A percentile compares a stretch with the other conserved stretches of the same genome.
Conservation (phyloP, 2,329 filamentous ascomycete species). For the Aspergillus ochraceus region DNA sequence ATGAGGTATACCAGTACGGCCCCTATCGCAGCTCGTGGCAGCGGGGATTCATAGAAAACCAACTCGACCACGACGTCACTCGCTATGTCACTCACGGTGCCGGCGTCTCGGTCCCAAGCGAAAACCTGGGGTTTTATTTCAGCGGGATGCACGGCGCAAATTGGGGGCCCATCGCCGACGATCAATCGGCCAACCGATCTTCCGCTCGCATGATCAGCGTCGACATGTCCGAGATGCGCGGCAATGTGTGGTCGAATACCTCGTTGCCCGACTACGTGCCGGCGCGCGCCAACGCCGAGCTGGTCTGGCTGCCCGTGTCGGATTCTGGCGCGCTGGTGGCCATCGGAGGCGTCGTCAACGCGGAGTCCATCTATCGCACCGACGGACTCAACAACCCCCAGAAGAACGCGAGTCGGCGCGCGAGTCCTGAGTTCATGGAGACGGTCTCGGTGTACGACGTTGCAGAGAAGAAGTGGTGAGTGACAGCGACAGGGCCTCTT, state of each 20-base stretch:
- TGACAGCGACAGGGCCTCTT: background rate
- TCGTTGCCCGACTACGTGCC: conserved; percentile 53
- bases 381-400: conserved; percentile 7
- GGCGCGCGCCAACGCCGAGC: conserved; percentile 62
- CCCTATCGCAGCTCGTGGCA: conserved; percentile 44
- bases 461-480: conserved; percentile 26
- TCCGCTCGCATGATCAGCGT: conserved; percentile 62
- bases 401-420: conserved; percentile 16
- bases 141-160: conserved; percentile 58
- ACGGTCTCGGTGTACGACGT: conserved; percentile 41
- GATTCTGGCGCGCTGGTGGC: conserved; percentile 38
- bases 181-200: conserved; percentile 36
- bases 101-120: conserved; percentile 64
- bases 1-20: conserved; percentile 57
- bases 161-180: conserved; percentile 50
- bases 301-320: conserved; percentile 60
- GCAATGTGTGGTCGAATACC: conserved; percentile 58
- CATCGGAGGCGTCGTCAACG: conserved; percentile 39
- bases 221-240: conserved; percentile 55
- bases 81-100: conserved; percentile 66
- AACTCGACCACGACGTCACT: conserved; percentile 52
- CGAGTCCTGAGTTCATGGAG: conserved; percentile 38
- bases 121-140: conserved; percentile 72
- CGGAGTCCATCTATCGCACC: conserved; percentile 17
- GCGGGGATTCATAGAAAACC: conserved; percentile 44